Conservation (phyloP, 805 yeast genomes). For the Metschnikowia hibisci region DNA sequence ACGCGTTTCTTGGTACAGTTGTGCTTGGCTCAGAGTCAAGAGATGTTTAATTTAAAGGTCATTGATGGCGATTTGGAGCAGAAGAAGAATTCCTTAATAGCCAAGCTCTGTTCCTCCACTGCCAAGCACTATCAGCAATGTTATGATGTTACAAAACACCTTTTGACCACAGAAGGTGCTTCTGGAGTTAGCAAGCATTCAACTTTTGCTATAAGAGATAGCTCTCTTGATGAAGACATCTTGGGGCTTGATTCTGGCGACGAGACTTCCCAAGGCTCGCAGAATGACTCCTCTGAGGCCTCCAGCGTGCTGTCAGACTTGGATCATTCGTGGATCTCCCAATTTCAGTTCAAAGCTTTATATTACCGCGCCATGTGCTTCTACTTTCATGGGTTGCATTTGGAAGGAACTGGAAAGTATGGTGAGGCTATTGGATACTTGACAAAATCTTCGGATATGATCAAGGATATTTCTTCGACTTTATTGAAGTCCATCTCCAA, state of each 20-base stretch:
- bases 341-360: slow-evolving; percentile 47
- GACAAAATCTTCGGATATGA: slow-evolving; percentile 46
- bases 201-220: slow-evolving; percentile 21
- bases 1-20: slow-evolving; percentile 59
- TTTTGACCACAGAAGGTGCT: slow-evolving; percentile 14
- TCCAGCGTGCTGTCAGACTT: slow-evolving; percentile 24
- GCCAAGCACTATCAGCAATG: slow-evolving; percentile 53
- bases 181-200: slow-evolving; percentile 10
- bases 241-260: slow-evolving; percentile 8
- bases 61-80: slow-evolving; percentile 48
- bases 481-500: slow-evolving; percentile 20
- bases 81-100: slow-evolving; percentile 62
- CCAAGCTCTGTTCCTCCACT: slow-evolving; percentile 69
- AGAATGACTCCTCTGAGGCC: slow-evolving; percentile 12
- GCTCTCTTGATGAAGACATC: slow-evolving; percentile 26
- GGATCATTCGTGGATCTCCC: slow-evolving; percentile 48
- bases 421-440: slow-evolving; percentile 77
- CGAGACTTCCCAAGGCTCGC: slow-evolving; percentile 9
- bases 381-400: slow-evolving; percentile 53
- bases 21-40: slow-evolving; percentile 87
- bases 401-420: slow-evolving; percentile 53
- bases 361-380: slow-evolving; percentile 59
- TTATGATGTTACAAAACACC: slow-evolving; percentile 36
- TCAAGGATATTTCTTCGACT: slow-evolving; percentile 23
- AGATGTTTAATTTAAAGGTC: slow-evolving; percentile 65